Conservation (phyloP, 352 stramenopile species). For the Pythium apleroticum region DNA sequence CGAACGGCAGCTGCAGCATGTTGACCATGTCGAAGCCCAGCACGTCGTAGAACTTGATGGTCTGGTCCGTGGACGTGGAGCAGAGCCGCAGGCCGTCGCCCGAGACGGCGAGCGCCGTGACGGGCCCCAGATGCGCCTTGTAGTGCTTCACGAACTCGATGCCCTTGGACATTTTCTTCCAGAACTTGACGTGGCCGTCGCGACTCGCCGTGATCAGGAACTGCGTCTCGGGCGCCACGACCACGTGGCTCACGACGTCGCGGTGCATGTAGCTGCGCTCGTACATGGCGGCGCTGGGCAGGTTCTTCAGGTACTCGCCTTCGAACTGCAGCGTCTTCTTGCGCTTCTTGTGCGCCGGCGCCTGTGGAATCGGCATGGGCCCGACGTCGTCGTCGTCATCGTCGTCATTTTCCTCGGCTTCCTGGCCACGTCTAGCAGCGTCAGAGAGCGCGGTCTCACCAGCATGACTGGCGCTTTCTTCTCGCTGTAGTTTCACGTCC, state of each 20-base stretch:
- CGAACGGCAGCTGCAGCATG: constrained; percentile 90
- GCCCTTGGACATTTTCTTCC: constrained; percentile 95
- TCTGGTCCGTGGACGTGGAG: constrained; percentile 88
- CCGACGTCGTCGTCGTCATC: constrained; percentile 35
- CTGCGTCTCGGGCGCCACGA: constrained; percentile 90
- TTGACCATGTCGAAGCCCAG: constrained; percentile 97
- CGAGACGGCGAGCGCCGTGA: constrained; percentile 87
- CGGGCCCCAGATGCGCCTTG: constrained; percentile 92
- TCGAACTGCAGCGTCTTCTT: constrained; percentile 72
- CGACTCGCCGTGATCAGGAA: constrained; percentile 95
- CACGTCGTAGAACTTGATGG: constrained; percentile 99
- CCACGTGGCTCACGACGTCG: constrained; percentile 91
- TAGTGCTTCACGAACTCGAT: constrained; percentile 99
- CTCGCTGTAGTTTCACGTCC: background rate
- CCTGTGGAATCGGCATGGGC: constrained; percentile 51
- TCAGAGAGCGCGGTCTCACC: background rate
- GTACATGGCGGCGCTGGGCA: constrained; percentile 92
- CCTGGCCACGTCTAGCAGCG: background rate
- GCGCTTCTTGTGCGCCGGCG: constrained; percentile 28
- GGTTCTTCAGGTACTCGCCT: constrained; percentile 68
- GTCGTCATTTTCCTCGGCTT: background rate
- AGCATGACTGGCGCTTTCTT: background rate
- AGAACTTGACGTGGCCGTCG: constrained; percentile 99
- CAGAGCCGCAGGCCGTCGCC: constrained; percentile 83
- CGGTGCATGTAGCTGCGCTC: constrained; percentile 98